Evolutionary conservation across 2,329 filamentous ascomycete genomes (phyloP).

Genomic region (Nemania sp.): DNA sequence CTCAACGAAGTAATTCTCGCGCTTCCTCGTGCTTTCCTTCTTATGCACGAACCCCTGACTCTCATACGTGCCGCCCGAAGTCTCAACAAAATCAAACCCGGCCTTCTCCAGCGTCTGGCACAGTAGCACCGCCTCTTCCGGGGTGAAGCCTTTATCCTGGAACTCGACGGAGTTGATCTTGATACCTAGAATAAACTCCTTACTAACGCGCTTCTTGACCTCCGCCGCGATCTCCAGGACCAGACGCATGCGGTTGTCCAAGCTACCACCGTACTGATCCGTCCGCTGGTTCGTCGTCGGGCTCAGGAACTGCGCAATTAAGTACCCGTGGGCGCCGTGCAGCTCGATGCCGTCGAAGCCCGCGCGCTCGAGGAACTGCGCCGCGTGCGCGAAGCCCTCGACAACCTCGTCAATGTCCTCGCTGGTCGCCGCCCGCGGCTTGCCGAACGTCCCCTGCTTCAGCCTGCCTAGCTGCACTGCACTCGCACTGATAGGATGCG

Average conservation of each 20-base stretch:
- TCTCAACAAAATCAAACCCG: slow-evolving; percentile 58
- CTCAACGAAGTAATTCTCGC: slow-evolving; percentile 60
- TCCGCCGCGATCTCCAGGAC: slow-evolving; percentile 54
- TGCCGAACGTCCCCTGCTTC: slow-evolving; percentile 50
- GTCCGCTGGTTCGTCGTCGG: slow-evolving; percentile 54
- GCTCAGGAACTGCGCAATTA: slow-evolving; percentile 60
- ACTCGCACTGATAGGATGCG: slow-evolving; percentile 45
- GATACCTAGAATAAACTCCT: slow-evolving; percentile 53
- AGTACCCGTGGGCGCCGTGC: slow-evolving; percentile 59
- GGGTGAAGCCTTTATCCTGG: slow-evolving; percentile 52
- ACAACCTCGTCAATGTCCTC: slow-evolving; percentile 29
- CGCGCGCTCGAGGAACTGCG: slow-evolving; percentile 32
- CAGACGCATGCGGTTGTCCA: slow-evolving; percentile 53
- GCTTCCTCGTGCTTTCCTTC: slow-evolving; percentile 55
- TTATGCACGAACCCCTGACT: slow-evolving; percentile 52
- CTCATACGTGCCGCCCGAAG: slow-evolving; percentile 63
- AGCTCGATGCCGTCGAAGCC: slow-evolving; percentile 47
- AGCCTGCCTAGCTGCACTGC: slow-evolving; percentile 45
- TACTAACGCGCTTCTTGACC: slow-evolving; percentile 38
- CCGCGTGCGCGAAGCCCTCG: slow-evolving; percentile 29
- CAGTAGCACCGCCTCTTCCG: slow-evolving; percentile 53
- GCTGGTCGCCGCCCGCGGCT: slow-evolving; percentile 34
- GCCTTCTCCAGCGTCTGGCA: slow-evolving; percentile 52
- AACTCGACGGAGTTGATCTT: slow-evolving; percentile 61
- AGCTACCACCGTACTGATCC: slow-evolving; percentile 59